Conservation (phyloP, 305 asterid genomes). For the Rubia peregrina region DNA sequence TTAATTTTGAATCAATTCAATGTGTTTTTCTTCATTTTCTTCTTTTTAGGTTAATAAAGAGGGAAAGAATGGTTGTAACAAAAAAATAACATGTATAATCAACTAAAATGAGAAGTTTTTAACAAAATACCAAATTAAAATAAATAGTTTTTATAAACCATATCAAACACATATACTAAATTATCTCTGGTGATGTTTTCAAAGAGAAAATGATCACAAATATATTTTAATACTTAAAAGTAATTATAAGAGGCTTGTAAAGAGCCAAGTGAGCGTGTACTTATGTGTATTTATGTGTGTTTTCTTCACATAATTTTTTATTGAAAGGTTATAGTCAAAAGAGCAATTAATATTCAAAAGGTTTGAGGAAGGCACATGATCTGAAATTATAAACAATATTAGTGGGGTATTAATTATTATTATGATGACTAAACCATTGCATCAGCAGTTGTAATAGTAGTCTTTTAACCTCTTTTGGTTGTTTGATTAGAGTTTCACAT, state of each 20-base stretch:
- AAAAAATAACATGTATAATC: too few relatives aligned
- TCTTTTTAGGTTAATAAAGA: too few relatives aligned
- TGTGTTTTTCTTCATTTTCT: too few relatives aligned
- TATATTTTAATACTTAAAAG: neutral
- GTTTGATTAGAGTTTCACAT: slow-evolving; percentile 47
- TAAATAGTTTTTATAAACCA: too few relatives aligned
- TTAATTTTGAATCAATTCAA: too few relatives aligned
- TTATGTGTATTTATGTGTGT: slow-evolving; percentile 2
- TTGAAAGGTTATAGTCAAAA: slow-evolving; percentile 38
- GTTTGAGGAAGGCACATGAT: slow-evolving; percentile 20
- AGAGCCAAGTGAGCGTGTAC: slow-evolving; percentile 11
- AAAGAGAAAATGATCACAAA: neutral
- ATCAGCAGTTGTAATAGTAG: slow-evolving; percentile 32
- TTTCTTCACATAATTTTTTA: neutral
- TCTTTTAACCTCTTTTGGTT: slow-evolving; percentile 28
- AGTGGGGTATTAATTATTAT: slow-evolving; percentile 28
- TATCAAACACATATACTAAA: too few relatives aligned
- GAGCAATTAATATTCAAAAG: slow-evolving; percentile 30
- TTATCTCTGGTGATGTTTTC: neutral
- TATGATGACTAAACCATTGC: slow-evolving; percentile 18
- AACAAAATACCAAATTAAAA: too few relatives aligned
- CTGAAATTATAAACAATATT: slow-evolving; percentile 16
- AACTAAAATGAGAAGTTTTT: too few relatives aligned
- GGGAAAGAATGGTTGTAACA: too few relatives aligned
- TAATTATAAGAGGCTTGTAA: neutral